Evolutionary conservation across 2,329 filamentous ascomycete genomes (phyloP).

Genomic region (Aspergillus puulaauensis): DNA sequence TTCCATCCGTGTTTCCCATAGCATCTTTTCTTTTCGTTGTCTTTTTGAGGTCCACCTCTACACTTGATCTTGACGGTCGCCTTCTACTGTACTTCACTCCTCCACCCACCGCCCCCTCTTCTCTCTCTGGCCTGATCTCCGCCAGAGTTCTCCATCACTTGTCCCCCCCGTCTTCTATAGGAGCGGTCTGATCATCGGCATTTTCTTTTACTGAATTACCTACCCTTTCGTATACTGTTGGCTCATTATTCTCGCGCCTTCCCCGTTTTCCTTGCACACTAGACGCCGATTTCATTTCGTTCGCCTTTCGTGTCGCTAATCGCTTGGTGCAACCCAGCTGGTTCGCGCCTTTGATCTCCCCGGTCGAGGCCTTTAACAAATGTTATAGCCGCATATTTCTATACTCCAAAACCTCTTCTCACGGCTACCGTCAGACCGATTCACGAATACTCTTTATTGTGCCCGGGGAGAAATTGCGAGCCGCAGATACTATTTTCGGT

Average conservation of each 20-base stretch:
- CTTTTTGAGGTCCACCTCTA: constrained; percentile 7
- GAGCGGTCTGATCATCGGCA: constrained; percentile 7
- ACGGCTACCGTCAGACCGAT: not conserved
- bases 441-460: constrained; percentile 1
- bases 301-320: constrained; percentile 19
- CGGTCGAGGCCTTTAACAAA: constrained; percentile 12
- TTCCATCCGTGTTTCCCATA: constrained; percentile 9
- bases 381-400: constrained; percentile 12
- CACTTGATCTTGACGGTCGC: constrained; percentile 13
- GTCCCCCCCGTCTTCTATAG: constrained; percentile 15
- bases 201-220: constrained; percentile 11
- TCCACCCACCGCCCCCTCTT: constrained; percentile 15
- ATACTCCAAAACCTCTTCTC: not conserved
- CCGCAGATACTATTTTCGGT: constrained; percentile 12
- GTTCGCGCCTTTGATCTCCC: constrained; percentile 20
- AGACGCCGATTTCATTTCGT: constrained; percentile 21
- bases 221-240: constrained; percentile 7
- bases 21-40: constrained; percentile 1
- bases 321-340: constrained; percentile 17
- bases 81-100: constrained; percentile 16
- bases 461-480: constrained; percentile 12
- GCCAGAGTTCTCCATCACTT: constrained; percentile 17
- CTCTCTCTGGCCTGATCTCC: constrained; percentile 13
- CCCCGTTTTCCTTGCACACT: constrained; percentile 10
- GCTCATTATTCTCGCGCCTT: constrained; percentile 6